Evolutionary conservation across 2,329 filamentous ascomycete species (phyloP), one percentile per base, ranked within the genome.

Genomic region (Neurospora sp.): DNA sequence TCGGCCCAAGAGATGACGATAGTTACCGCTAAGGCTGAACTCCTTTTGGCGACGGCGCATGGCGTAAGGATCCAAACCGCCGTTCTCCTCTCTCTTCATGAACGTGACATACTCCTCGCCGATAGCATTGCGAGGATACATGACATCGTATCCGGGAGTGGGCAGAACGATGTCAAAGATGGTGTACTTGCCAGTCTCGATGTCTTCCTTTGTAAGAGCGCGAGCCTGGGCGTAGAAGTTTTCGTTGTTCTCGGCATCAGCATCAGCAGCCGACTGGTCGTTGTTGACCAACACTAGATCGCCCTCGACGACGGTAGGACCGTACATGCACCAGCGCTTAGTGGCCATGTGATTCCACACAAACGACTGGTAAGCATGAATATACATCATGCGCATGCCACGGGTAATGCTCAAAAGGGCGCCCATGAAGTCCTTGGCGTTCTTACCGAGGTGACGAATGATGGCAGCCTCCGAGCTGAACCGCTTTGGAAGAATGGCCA

Each of bases 301-400:
- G 39, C 96, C 96, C 74, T 91, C 87, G 15, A 97, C 86, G 17
- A 97, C 92, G 69, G 85, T 85, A 71, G 84, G 80, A 67, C 94
- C 93, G 77, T 91, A 91, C 2, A 87, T 82, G 57, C 89, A 87
- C 91, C 93, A 97, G 66, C 96, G 91, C 75, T 91, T 88, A 73
- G 92, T 93, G 1, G 89, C 92, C 12, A 89, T 92, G 74, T 89
- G 87, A 81, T 99, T 99, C 95, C 95, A 99, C 8, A 99, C 89
- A 43, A 93, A 87, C 6, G 92, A 97, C 79, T 99, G 96, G 80
- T 97, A 98, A 5, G 96, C 95, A 79, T 99, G 96, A 17, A 97
- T 90, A 78, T 98, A 99, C 91, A 99, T 97, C 70, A 93, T 87
- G 62, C 93, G 88, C 75, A 98, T 84, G 67, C 92, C 92, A 19